Base-by-base conservation (phyloP, 768 basidiomycete species). In the Leucogyrophana mollusca region DNA sequence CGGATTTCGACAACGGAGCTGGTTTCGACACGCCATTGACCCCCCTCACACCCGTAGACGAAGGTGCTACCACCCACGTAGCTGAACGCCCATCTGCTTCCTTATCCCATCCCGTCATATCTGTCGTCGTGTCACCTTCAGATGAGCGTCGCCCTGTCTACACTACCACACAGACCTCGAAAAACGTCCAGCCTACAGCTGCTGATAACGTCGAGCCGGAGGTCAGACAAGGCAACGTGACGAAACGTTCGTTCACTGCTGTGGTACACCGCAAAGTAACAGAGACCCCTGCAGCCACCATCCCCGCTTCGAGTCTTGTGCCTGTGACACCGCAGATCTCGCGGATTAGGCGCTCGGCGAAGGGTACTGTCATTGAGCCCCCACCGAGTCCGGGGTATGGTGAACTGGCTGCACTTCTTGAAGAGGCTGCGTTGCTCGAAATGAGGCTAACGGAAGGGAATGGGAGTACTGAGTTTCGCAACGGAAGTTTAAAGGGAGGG, bases 351-450 rank as follows among this genome's bases (percentile, higher is more conserved):
- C 64, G 64, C 14, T 57, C 60, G 18, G 54, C 59, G 45, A 43
- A 7, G 7, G 22, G 45, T 17, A 46, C 49, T n/a, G 20, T 45
- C 5, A 52, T 63, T 23, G 69, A 75, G 49, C 50, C 65, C 5
- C 70, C 75, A 2, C 17, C 69, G 20, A 82, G 71, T 56, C 78
- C 79, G 24, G 77, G 73, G 6, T 64, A 52, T 24, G 75, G 74
- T 2, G 84, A 86, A 37, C 57, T 87, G 45, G 71, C 77, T 4
- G 60, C 68, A 24, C 62, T 87, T 38, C 56, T 85, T 21, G 75
- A 78, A 35, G 78, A 83, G 41, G 79, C 84, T 6, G 78, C 82
- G 23, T 54, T 78, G 43, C 58, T 86, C 38, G 83, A 85, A 65
- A 59, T 72, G 56, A 71, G 70, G 46, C 65, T 87, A 33, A 71